Base-by-base conservation (phyloP, 2,329 filamentous ascomycete genomes). In the Scleromitrula shiraiana region DNA sequence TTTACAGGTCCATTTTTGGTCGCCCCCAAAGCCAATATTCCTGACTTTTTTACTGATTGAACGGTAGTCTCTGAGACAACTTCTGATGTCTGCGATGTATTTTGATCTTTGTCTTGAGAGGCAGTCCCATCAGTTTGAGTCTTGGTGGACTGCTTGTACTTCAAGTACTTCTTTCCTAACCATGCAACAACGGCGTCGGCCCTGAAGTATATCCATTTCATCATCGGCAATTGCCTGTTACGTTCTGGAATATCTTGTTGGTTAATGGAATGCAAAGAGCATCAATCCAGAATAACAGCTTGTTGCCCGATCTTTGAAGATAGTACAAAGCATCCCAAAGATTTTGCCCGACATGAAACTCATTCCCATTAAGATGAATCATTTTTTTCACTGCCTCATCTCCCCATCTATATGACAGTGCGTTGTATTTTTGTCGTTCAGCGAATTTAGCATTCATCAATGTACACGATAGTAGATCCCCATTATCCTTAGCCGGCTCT, bases 391-490 rank as follows among this genome's bases (percentile, higher is more conserved):
- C 44, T 23, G 22, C 32, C 7, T 49, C 30, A 5, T 43, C 47
- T 0, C 58, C 58, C 57, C 58, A 57, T 17, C 39, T 53, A 37
- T 62, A 63, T 2, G 57, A 63, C 24, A 61, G 41, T 14, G 56
- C 59, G 27, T 56, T 45, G 41, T 53, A 61, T 14, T 41, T 50
- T 2, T 55, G 55, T 19, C 40, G 46, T 2, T 53, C 43, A 4
- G 27, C 50, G 23, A 60, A 56, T 9, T 36, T 41, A 10, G 4
- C 22, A 35, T 41, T 42, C 10, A 8, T 7, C 3, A 50, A 22
- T 15, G 10, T 27, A 22, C 33, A 36, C 1, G 7, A 20, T 14
- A 41, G 15, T 14, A 7, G 7, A 40, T 19, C 23, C 12, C n/a
- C 17, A 7, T n/a, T 2, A 6, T 29, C 9, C 12, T 8, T 14